Evolutionary conservation across 805 yeast genomes (phyloP), one percentile per base, ranked within the genome.

Genomic region (Yamadazyma ubonensis): DNA sequence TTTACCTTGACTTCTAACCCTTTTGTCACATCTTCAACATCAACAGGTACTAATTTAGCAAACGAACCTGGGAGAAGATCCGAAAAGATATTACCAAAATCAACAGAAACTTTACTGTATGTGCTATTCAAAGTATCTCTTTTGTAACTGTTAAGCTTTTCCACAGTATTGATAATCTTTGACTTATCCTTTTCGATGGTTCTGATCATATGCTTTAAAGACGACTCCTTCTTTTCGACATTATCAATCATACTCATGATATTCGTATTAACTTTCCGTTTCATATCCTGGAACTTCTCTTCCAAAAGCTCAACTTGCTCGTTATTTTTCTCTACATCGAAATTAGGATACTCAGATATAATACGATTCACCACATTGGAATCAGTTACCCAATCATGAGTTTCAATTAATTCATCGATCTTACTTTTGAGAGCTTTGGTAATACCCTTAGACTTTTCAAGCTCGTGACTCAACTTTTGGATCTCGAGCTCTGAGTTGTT

Each of bases 1-100:
- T 86, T 81, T 1, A 93, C 98, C 54, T 81, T 83, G 17, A 93
- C 93, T 55, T 87, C 96, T 11, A 93, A 70, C 14, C 99, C 99
- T 49, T 84, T 78, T 0, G 96, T 86, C 7, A 93, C 85, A 54
- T 87, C 95, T 52, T 75, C 74, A n/a, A 78, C 77, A 49, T 88
- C 87, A 3, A 79, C 76, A 2, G 95, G 88, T 10, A 83, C 96
- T 44, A 91, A 72, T 59, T 88, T 88, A 2, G 98, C 95, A 62
- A 81, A 86, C 3, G 96, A 84, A 10, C 86, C 87, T 0, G 97
- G 97, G 38, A 93, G 67, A 36, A 93, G 71, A 53, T 89, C 96
- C 1, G 85, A 79, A 63, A 93, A 93, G 18, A 93, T 87, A 36
- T 76, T 75, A 10, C 99, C 99, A 63, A 93, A 90, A 59, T 91